Evolutionary conservation across 495 filamentous ascomycete genomes (phyloP), one percentile per base, ranked within the genome.

Genomic region (Extremus antarcticus): DNA sequence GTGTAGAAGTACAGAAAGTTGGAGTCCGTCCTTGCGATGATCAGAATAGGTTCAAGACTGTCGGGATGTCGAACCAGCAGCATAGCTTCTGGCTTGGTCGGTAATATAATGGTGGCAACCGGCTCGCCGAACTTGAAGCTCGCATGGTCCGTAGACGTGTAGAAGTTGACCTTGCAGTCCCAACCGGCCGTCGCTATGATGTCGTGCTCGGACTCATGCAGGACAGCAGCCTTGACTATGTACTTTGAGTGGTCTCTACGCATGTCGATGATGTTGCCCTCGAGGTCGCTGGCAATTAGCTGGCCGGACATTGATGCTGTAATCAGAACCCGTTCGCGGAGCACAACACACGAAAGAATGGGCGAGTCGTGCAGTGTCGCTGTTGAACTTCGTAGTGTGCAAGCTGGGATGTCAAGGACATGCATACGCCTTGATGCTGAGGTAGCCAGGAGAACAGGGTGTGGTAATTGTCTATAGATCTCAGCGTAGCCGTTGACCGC

Each of bases 181-280:
- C 84, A 87, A 2, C 81, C 80, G 7, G 81, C 81, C 8, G 80
- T 86, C 1, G 79, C 79, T 50, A 86, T 57, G 70, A 78, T 77
- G 15, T 66, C 48, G 16, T 47, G 40, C 15, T 49, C 47, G 8
- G 15, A 25, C 11, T 11, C 48, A 16, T 56, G 47, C 60, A 66
- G 68, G 4, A 67, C 68, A 25, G 75, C 64, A 0, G 81, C 70
- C 55, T 78, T 78, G 52, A 85, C 79, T 4, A 73, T 71, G 63
- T 84, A 87, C 64, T 86, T 87, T 4, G 59, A 59, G 57, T 87
- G 84, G 54, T 84, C 78, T 25, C 71, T 76, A 52, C 79, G 65
- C 7, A 58, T 65, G n/a, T 74, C 73, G 17, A 83, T 48, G 0
- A 75, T 55, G 10, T 64, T 61, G 15, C 69, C 71, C 0, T 61